phyloP scores from a whole-genome alignment of 345 rosid genomes.

The Eucalyptus polyanthemos region DNA sequence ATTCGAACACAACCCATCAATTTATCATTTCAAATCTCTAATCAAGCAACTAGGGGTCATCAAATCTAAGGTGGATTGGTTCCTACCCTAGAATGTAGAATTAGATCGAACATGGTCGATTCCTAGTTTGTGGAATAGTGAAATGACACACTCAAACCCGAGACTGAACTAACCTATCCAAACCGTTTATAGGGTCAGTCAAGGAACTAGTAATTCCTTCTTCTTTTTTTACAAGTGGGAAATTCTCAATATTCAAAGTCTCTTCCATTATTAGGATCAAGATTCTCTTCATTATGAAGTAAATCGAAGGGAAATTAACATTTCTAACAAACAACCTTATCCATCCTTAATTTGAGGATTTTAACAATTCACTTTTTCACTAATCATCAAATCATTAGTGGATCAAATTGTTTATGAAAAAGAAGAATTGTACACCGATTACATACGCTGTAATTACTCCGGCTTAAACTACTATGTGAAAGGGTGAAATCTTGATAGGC shows the following conservation, averaged over 20 bases:
- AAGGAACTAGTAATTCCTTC: neutral
- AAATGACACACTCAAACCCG: neutral
- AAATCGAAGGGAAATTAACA: neutral
- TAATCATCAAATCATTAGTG: neutral
- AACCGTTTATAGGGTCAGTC: neutral
- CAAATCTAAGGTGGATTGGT: fast-evolving
- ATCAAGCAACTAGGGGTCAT: neutral
- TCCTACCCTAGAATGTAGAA: neutral
- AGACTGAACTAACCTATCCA: fast-evolving
- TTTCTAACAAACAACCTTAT: neutral
- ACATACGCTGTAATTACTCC: neutral
- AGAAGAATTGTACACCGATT: too few species aligned
- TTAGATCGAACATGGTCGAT: fast-evolving
- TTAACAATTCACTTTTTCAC: neutral
- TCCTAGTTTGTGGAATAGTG: neutral
- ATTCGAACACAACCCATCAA: neutral
- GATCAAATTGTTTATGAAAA: neutral
- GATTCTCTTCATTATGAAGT: neutral
- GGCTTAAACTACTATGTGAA: neutral
- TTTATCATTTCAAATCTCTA: neutral
- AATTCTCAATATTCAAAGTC: neutral
- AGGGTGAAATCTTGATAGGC: neutral
- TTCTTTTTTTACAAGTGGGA: neutral
- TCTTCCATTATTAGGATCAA: neutral
- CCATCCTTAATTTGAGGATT: neutral